Conservation (phyloP, 148 eudicot species). For the Vaccinium corymbosum region DNA sequence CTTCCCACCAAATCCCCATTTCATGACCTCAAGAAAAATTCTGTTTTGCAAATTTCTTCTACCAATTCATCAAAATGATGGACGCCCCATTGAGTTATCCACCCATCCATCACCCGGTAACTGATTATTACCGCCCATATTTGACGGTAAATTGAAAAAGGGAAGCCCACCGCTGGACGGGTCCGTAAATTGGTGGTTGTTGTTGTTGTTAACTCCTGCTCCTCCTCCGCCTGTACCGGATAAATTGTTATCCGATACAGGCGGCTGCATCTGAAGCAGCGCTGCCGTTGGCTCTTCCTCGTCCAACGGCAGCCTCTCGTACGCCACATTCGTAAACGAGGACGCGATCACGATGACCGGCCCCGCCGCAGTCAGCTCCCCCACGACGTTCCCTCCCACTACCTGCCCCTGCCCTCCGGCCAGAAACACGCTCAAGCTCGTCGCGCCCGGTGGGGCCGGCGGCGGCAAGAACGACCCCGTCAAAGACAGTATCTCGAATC, state of each 20-base stretch:
- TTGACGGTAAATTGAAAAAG: slow-evolving; percentile 28
- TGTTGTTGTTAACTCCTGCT: neutral
- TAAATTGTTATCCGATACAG: neutral
- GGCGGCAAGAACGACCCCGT: slow-evolving; percentile 44
- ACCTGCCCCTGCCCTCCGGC: slow-evolving; percentile 49
- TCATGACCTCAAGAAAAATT: neutral
- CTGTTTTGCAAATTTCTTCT: neutral
- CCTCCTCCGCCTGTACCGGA: slow-evolving; percentile 13
- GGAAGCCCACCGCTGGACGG: slow-evolving; percentile 28
- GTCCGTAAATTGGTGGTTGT: slow-evolving; percentile 19
- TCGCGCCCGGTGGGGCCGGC: slow-evolving; percentile 46
- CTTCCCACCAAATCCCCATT: neutral
- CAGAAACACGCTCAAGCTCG: slow-evolving; percentile 35
- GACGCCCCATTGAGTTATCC: slow-evolving; percentile 26
- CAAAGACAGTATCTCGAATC: slow-evolving; percentile 42
- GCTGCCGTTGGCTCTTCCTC: slow-evolving; percentile 23
- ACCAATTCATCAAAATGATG: slow-evolving; percentile 14
- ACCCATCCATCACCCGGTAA: slow-evolving; percentile 31
- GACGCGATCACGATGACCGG: slow-evolving; percentile 40
- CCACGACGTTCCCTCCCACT: slow-evolving; percentile 47
- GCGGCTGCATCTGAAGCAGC: slow-evolving; percentile 17
- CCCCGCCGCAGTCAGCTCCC: slow-evolving; percentile 36
- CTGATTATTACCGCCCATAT: slow-evolving; percentile 26
- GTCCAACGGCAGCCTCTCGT: slow-evolving; percentile 40
- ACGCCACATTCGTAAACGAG: slow-evolving; percentile 42